Evolutionary conservation across 2,329 filamentous ascomycete genomes (phyloP).

Genomic region (Stagonosporopsis rhizophila): DNA sequence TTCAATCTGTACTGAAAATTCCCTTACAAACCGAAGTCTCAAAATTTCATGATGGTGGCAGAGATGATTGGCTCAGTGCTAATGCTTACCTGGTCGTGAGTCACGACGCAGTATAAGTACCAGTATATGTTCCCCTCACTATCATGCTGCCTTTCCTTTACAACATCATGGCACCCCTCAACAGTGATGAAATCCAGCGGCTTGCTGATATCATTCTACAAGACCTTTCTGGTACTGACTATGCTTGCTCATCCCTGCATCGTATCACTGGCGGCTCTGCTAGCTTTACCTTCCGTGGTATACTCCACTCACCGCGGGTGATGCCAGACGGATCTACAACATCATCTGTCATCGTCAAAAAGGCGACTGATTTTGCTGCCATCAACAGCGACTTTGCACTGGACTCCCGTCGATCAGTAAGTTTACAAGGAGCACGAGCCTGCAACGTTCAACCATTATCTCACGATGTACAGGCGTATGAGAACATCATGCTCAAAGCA

Average conservation of each 20-base stretch:
- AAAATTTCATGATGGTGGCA: neutral
- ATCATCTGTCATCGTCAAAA: neutral
- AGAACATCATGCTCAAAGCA: neutral
- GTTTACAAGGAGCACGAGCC: neutral
- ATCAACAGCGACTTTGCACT: conserved; percentile 4
- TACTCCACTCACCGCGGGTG: neutral
- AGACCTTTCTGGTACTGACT: neutral
- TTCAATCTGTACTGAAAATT: too few species aligned
- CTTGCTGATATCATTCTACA: neutral
- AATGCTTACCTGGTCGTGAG: conserved; percentile 3
- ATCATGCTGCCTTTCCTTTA: neutral
- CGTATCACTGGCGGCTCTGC: neutral
- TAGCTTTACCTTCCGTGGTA: conserved; percentile 4
- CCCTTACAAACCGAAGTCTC: neutral
- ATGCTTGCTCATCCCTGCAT: neutral
- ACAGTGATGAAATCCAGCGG: neutral
- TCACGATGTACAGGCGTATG: neutral
- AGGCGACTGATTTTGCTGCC: conserved; percentile 2
- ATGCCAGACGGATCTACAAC: neutral
- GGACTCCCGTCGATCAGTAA: conserved; percentile 3
- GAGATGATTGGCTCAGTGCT: neutral
- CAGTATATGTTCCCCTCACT: too few species aligned
- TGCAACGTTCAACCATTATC: neutral
- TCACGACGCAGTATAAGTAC: neutral
- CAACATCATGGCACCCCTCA: neutral